Conservation (phyloP, 306 rosid genomes). For the Oemleria cerasiformis region DNA sequence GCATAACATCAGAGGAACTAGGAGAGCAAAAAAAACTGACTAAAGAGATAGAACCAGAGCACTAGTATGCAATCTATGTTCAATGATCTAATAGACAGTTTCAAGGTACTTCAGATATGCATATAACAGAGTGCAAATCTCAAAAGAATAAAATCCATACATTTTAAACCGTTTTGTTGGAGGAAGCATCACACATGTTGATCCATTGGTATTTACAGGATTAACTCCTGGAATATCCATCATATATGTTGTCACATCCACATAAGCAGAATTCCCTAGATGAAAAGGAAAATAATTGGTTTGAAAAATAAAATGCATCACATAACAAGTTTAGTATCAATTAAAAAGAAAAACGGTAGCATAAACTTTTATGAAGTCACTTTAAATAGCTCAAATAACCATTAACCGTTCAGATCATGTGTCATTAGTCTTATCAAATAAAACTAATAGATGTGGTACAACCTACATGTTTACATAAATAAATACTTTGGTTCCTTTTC, state of each 20-base stretch:
- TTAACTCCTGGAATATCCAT: slow-evolving; percentile 47
- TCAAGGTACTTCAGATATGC: slow-evolving; percentile 7
- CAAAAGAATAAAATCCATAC: slow-evolving; percentile 58
- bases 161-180: slow-evolving; percentile 80
- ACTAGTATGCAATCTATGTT: background rate
- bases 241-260: slow-evolving; percentile 43
- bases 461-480: too few species aligned
- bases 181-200: slow-evolving; percentile 56
- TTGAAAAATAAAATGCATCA: background rate
- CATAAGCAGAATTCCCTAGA: slow-evolving; percentile 42
- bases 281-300: slow-evolving; percentile 28
- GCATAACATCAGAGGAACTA: slow-evolving; percentile 23
- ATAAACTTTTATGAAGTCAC: too few species aligned
- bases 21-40: background rate
- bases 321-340: too few species aligned
- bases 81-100: background rate
- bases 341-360: too few species aligned
- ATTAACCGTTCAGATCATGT: too few species aligned
- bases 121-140: slow-evolving; percentile 17
- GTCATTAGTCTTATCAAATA: too few species aligned
- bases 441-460: too few species aligned
- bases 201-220: slow-evolving; percentile 48
- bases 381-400: too few species aligned
- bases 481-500: too few species aligned
- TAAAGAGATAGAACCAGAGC: background rate